Base-by-base conservation (phyloP, 1,284 basidiomycete species). In the Irpex rosettiformis region DNA sequence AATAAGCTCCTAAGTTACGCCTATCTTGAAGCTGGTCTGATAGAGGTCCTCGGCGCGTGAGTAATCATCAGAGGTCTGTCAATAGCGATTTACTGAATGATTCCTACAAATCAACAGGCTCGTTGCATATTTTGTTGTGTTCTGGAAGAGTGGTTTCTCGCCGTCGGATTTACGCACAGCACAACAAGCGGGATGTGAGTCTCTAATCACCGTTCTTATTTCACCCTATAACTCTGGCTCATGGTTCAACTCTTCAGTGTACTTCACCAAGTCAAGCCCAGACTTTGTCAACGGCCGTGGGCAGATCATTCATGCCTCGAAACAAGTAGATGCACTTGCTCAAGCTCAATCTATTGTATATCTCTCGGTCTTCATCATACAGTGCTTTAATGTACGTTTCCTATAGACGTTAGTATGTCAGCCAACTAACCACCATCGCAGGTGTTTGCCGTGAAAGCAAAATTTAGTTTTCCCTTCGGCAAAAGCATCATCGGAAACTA, bases 361-460 rank as follows among this genome's bases (percentile, higher is more conserved):
- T 66, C 75, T 87, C 18, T 82, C 83, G 2, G 76, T 88, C 33
- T 87, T 87, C 73, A 83, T 88, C 62, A 79, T 77, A 18, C 86
- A 88, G 66, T 86, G 84, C 69, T 88, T 88, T 76, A 88, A 88
- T 66, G 84, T 83, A 63, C 25, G 78, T 65, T 29, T 3, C n/a
- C 33, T 40, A n/a, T 11, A 40, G 33, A 13, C 33, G 2, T n/a
- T 40, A 40, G n/a, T 40, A n/a, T 40, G 11, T 40, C 13, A n/a
- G n/a, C n/a, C n/a, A n/a, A n/a, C n/a, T n/a, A n/a, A n/a, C n/a
- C n/a, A 5, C n/a, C 11, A 40, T 40, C 11, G n/a, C 59, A 84
- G 82, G 81, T 87, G 25, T 88, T 85, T 64, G 85, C 85, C 0
- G 85, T 87, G 48, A 88, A 88, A 72, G 85, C 85, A 25, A 80